Percentiles rank a stretch among this genome's conserved stretches.
phyloP scores from a whole-genome alignment of 441 rosid species.

The Gossypium gossypioides region DNA sequence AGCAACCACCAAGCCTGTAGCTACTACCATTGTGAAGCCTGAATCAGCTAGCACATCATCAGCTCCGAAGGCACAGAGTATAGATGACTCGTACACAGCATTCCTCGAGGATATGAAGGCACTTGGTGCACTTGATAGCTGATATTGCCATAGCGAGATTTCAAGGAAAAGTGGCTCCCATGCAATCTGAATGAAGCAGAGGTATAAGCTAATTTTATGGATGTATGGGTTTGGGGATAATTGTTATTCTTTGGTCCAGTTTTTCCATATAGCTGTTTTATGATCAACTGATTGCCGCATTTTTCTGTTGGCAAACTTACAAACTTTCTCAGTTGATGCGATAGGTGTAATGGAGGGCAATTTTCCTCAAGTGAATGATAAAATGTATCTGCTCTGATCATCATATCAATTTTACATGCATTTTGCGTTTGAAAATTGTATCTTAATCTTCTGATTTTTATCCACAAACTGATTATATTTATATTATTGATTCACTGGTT shows the following conservation, averaged over 20 bases:
- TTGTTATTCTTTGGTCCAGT: neutral
- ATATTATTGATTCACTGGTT: too few species aligned
- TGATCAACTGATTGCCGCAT: neutral
- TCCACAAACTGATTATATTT: too few species aligned
- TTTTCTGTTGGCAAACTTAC: neutral
- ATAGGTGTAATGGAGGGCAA: neutral
- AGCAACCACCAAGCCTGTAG: slow-evolving; percentile 28
- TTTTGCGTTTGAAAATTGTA: neutral
- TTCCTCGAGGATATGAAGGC: slow-evolving; percentile 97
- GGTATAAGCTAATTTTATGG: neutral
- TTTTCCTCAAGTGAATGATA: neutral
- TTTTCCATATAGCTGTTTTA: neutral
- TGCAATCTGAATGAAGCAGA: neutral
- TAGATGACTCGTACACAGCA: slow-evolving; percentile 73
- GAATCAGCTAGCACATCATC: slow-evolving; percentile 32
- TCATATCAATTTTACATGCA: neutral
- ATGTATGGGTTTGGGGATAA: neutral
- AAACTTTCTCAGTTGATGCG: neutral
- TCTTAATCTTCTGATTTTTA: neutral
- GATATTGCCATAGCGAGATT: slow-evolving; percentile 3
- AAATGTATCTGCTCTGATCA: neutral
- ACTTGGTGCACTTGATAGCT: slow-evolving; percentile 82
- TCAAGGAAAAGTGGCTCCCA: neutral
- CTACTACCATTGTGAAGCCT: slow-evolving; percentile 35
- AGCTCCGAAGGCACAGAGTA: slow-evolving; percentile 54